A percentile compares a stretch with the other conserved stretches of the same genome.
Conservation (phyloP, 371 early-diverging fungal species). For the Saksenaea oblongispora region DNA sequence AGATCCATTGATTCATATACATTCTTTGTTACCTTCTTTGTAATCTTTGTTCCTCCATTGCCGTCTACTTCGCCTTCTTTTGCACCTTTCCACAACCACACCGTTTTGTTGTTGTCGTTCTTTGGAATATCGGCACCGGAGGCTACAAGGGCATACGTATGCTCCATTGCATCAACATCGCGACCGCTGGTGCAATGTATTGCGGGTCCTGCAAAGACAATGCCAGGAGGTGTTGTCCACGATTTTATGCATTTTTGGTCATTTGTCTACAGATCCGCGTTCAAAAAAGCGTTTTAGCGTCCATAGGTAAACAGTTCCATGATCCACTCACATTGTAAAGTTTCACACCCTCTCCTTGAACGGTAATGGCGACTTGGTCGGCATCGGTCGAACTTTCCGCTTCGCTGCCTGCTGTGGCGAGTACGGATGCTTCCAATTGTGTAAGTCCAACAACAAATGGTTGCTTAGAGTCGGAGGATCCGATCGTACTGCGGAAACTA, state of each 20-base stretch:
- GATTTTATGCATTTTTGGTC: constrained; percentile 64
- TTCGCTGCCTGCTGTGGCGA: constrained; percentile 13
- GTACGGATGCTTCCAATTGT: constrained; percentile 25
- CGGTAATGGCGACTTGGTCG: constrained; percentile 52
- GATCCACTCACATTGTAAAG: constrained; percentile 54
- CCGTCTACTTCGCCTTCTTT: constrained; percentile 24
- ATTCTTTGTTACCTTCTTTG: constrained; percentile 24
- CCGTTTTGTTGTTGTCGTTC: constrained; percentile 49
- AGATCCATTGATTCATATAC: background rate
- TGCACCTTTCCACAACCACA: constrained; percentile 60
- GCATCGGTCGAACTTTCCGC: constrained; percentile 25
- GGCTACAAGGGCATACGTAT: constrained; percentile 58
- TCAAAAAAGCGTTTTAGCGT: background rate
- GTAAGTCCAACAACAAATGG: constrained; percentile 44
- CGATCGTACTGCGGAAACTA: constrained; percentile 52
- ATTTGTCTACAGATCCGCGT: constrained; percentile 37
- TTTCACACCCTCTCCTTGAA: constrained; percentile 64
- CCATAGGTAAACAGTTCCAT: background rate
- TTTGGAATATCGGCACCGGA: constrained; percentile 57
- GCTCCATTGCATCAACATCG: constrained; percentile 36
- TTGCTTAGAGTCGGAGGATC: constrained; percentile 17
- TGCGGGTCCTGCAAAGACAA: constrained; percentile 56
- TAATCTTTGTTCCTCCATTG: constrained; percentile 19
- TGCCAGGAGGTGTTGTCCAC: constrained; percentile 60
- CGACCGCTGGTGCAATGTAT: constrained; percentile 36